A percentile compares a stretch with the other conserved stretches of the same genome.
Evolutionary conservation across 2,329 filamentous ascomycete genomes (phyloP).

Genomic region (Cytospora piceicola): DNA sequence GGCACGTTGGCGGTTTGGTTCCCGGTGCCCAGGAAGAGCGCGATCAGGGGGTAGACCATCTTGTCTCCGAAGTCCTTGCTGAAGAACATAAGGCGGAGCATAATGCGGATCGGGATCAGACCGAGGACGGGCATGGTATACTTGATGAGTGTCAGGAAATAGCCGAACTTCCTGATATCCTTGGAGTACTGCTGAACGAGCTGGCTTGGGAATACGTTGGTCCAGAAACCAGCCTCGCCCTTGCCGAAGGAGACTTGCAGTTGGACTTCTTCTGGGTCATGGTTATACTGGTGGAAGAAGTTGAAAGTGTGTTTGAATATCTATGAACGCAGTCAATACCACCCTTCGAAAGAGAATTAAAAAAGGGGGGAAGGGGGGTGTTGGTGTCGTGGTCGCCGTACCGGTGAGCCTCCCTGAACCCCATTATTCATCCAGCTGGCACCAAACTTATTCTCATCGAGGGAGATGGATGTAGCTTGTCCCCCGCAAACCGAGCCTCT

Average conservation of each 20-base stretch:
- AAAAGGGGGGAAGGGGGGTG: not conserved
- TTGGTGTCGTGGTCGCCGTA: not conserved
- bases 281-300: conserved; percentile 49
- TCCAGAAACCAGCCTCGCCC: conserved; percentile 56
- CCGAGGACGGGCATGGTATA: conserved; percentile 57
- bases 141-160: conserved; percentile 54
- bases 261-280: conserved; percentile 50
- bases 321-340: not conserved
- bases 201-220: conserved; percentile 57
- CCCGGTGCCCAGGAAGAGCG: conserved; percentile 65
- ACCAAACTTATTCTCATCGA: conserved; percentile 60
- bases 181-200: conserved; percentile 53
- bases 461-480: conserved; percentile 62
- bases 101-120: conserved; percentile 57
- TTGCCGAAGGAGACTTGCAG: conserved; percentile 60
- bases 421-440: conserved; percentile 66
- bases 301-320: conserved; percentile 63
- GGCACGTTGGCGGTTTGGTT: conserved; percentile 70
- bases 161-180: conserved; percentile 54
- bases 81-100: conserved; percentile 65
- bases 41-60: conserved; percentile 72
- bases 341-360: too few relatives aligned
- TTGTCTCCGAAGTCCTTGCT: conserved; percentile 64
- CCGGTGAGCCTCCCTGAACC: conserved; percentile 36
- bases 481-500: conserved; percentile 61